A percentile compares a stretch with the other conserved stretches of the same genome.
phyloP scores from a whole-genome alignment of 306 rosid genomes.

The Lupinus albus region DNA sequence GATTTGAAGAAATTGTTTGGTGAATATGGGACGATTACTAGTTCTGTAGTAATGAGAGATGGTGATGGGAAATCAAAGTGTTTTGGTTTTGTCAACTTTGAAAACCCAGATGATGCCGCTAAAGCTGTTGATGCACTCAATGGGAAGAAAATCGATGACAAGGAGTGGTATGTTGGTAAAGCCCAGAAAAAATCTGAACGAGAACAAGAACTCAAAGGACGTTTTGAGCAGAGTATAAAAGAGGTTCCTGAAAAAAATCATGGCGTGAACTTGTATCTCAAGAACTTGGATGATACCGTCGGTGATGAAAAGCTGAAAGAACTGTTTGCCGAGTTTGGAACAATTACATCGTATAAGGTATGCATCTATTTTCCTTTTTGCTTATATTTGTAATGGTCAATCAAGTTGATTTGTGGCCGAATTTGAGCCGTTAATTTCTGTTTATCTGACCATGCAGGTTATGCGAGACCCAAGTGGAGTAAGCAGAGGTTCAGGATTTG shows the following conservation, averaged over 20 bases:
- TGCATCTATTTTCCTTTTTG: background rate
- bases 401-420: background rate
- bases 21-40: constrained; percentile 51
- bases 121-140: constrained; percentile 68
- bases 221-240: constrained; percentile 64
- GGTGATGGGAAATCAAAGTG: constrained; percentile 70
- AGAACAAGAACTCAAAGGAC: constrained; percentile 64
- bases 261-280: constrained; percentile 70
- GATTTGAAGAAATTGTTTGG: constrained; percentile 53
- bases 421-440: background rate
- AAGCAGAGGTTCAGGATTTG: constrained; percentile 70
- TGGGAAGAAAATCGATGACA: constrained; percentile 60
- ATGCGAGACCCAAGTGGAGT: constrained; percentile 66
- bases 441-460: constrained; percentile 39
- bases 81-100: constrained; percentile 79
- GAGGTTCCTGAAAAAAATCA: constrained; percentile 63
- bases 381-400: background rate
- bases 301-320: constrained; percentile 66
- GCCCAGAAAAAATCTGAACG: constrained; percentile 69
- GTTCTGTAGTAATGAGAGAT: constrained; percentile 66
- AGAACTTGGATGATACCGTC: constrained; percentile 71
- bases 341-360: constrained; percentile 68
- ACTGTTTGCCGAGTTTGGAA: constrained; percentile 59
- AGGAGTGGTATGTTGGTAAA: constrained; percentile 79
- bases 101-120: constrained; percentile 65